Conservation (phyloP, 2,329 filamentous ascomycete species). For the Paraconiothyrium brasiliense region DNA sequence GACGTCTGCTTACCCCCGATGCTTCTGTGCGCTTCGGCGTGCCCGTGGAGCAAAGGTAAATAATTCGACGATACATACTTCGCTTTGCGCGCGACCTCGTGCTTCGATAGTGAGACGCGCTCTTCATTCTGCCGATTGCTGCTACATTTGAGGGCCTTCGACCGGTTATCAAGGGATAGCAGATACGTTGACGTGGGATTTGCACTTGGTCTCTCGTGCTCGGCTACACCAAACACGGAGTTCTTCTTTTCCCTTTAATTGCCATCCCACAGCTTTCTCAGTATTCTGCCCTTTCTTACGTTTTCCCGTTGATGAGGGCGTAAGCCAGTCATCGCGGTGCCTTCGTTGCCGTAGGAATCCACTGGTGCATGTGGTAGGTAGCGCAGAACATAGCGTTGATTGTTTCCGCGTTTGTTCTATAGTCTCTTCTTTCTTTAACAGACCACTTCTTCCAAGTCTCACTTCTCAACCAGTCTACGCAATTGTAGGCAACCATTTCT, state of each 20-base stretch:
- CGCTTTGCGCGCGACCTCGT: neutral
- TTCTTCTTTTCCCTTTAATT: neutral
- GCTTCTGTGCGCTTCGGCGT: constrained; percentile 51
- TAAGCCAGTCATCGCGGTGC: no score
- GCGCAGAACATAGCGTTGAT: no score
- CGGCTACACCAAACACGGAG: neutral
- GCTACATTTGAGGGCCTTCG: neutral
- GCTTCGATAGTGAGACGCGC: neutral
- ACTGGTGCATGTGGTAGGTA: no score
- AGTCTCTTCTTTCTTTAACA: neutral
- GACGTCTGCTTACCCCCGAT: constrained; percentile 67
- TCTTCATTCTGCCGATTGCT: neutral
- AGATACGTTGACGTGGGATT: neutral
- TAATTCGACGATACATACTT: constrained; percentile 56
- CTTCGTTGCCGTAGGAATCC: no score
- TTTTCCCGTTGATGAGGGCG: neutral
- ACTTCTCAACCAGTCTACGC: neutral
- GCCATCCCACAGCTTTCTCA: neutral
- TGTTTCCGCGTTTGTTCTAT: no score
- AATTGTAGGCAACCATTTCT: neutral
- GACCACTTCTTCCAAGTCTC: neutral
- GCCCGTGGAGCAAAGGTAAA: constrained; percentile 58
- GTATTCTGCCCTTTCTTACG: neutral
- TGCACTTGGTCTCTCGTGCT: neutral
- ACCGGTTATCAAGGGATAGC: neutral